Percentiles rank a stretch among this genome's conserved stretches.
These are phyloP conservation scores for Acer negundo DNA, from an alignment of 345 rosid species.

Conservation along the genomic window DNA sequence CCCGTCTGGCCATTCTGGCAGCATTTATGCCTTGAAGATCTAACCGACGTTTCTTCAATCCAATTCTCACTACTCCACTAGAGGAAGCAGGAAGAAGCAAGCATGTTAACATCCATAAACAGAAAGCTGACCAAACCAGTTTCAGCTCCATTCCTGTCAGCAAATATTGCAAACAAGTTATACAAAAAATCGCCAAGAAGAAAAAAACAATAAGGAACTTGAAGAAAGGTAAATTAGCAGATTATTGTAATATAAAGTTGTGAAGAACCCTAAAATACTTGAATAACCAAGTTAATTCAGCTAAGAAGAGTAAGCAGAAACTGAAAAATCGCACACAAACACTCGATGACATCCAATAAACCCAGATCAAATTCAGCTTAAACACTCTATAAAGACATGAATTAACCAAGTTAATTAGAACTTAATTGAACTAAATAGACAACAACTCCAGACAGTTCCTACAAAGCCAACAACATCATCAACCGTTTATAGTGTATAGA, in stretches of 20 bases:
- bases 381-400: too few species aligned
- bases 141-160: conserved; percentile 39
- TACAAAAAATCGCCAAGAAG: background rate
- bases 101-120: conserved; percentile 44
- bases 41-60: conserved; percentile 62
- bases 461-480: too few species aligned
- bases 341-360: too few species aligned
- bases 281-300: background rate
- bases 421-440: too few species aligned
- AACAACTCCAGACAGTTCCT: too few species aligned
- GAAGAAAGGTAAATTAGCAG: background rate
- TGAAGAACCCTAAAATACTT: background rate
- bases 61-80: conserved; percentile 50
- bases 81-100: conserved; percentile 54
- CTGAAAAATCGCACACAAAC: too few species aligned
- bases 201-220: background rate
- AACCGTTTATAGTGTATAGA: too few species aligned
- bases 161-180: background rate
- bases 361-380: too few species aligned
- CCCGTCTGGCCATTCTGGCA: conserved; percentile 41
- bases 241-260: background rate
- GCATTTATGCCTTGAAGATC: conserved; percentile 43
- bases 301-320: too few species aligned
- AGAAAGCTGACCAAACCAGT: conserved; percentile 30
- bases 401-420: too few species aligned